phyloP scores from a whole-genome alignment of 768 basidiomycete species.

The Suillus bovinus region DNA sequence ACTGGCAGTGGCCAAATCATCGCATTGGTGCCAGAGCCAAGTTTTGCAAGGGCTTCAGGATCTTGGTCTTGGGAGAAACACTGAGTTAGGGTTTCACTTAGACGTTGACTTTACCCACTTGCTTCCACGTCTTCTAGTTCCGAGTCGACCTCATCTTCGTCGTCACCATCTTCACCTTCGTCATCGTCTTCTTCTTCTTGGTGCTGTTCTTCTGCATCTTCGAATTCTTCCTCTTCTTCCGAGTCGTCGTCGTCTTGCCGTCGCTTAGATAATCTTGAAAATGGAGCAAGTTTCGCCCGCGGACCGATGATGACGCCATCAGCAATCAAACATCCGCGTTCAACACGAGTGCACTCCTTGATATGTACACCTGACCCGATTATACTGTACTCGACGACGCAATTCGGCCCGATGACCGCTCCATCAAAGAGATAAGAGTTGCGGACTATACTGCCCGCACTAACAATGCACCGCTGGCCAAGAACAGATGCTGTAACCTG shows the following conservation, averaged over 20 bases:
- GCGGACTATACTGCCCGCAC: constrained; percentile 63
- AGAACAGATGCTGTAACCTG: constrained; percentile 74
- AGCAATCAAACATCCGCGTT: constrained; percentile 76
- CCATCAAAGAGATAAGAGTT: constrained; percentile 86
- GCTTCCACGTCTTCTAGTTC: constrained; percentile 70
- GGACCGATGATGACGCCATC: constrained; percentile 82
- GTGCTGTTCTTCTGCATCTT: constrained; percentile 31
- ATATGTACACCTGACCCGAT: constrained; percentile 78
- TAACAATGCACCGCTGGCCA: constrained; percentile 74
- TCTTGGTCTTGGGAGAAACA: constrained; percentile 45
- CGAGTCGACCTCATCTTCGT: constrained; percentile 46
- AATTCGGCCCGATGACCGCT: constrained; percentile 67
- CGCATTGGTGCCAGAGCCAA: constrained; percentile 77
- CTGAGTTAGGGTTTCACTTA: background rate
- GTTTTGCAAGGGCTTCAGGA: constrained; percentile 38
- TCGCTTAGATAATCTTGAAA: constrained; percentile 70
- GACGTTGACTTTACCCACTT: constrained; percentile 41
- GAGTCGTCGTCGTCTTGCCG: constrained; percentile 34
- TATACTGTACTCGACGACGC: constrained; percentile 76
- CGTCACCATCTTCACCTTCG: constrained; percentile 27
- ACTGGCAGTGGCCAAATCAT: constrained; percentile 77
- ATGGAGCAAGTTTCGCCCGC: constrained; percentile 62
- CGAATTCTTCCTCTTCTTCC: constrained; percentile 32
- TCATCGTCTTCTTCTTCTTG: constrained; percentile 22
- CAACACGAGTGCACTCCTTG: constrained; percentile 64